Evolutionary conservation across 805 yeast genomes (phyloP), one percentile per base, ranked within the genome.

Genomic region (Kuraishia ogatae): DNA sequence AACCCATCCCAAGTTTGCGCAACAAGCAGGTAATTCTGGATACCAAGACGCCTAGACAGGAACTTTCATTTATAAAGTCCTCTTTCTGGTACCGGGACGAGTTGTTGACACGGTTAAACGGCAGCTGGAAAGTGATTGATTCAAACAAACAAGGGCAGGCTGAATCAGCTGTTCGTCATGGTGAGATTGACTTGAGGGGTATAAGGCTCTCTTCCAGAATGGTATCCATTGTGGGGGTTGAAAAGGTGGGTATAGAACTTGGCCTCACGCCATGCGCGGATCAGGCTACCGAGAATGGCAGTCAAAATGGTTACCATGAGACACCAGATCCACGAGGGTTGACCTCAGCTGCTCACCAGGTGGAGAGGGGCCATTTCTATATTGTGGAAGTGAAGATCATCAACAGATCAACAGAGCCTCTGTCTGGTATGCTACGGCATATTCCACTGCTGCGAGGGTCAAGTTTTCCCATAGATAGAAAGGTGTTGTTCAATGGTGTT

Each of bases 71-170:
- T 54, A 79, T 82, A 69, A 75, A 82, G 55, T 84, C 83, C 58
- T 71, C 80, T 1, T 94, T 91, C 67, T 93, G 99, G 99, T 80
- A 87, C 59, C 71, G 96, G 56, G 83, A 86, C 55, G 77, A 78
- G 57, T 66, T 94, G 1, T 70, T 93, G 53, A 73, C 77, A 50
- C 71, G 73, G 17, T 61, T 94, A 4, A 66, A 70, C 2, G 97
- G 96, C 1, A 61, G 67, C 1, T 93, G 99, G 99, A 62, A 62
- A 22, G 67, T 73, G 2, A 57, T 46, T 5, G 54, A 52, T 5
- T 50, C 52, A 2, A 49, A 51, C 24, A 17, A 13, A 13, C 19
- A 3, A n/a, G 48, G 20, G 17, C n/a, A 26, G 4, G 21, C 39
- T 2, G 24, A 48, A 19, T 26, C 29, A 13, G 50, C 54, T 39